Percentiles rank a stretch among this genome's conserved stretches.
These are phyloP conservation scores for Castanea crenata DNA, from an alignment of 306 rosid species.

Conservation along the genomic window DNA sequence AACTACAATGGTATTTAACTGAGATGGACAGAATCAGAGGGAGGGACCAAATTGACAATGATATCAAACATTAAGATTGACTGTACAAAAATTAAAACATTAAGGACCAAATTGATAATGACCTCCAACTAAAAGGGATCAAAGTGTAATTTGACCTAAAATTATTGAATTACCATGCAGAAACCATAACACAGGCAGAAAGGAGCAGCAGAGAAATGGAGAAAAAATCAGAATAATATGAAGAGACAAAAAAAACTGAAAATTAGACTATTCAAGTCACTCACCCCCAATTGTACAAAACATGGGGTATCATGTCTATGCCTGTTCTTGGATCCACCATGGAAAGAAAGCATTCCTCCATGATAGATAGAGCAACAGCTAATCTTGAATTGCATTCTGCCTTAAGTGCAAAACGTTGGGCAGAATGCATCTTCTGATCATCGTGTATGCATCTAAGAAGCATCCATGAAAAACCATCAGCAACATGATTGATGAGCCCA, in stretches of 20 bases:
- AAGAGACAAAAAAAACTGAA: constrained; percentile 10
- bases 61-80: no score
- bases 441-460: constrained; percentile 84
- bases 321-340: constrained; percentile 98
- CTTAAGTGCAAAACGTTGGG: constrained; percentile 85
- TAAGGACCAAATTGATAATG: no score
- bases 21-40: no score
- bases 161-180: neutral
- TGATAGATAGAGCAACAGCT: constrained; percentile 91
- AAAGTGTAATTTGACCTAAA: neutral
- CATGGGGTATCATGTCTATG: constrained; percentile 95
- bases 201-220: neutral
- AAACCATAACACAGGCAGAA: neutral
- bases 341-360: constrained; percentile 96
- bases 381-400: constrained; percentile 91
- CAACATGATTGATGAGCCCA: constrained; percentile 62
- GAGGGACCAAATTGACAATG: no score
- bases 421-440: constrained; percentile 85
- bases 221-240: neutral
- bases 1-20: no score
- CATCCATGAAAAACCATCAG: constrained; percentile 68
- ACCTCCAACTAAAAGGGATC: no score
- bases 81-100: no score
- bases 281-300: constrained; percentile 90
- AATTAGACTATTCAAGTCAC: constrained; percentile 29